Evolutionary conservation across 495 filamentous ascomycete species (phyloP), one percentile per base, ranked within the genome.

Genomic region (Penicillium coffeae): DNA sequence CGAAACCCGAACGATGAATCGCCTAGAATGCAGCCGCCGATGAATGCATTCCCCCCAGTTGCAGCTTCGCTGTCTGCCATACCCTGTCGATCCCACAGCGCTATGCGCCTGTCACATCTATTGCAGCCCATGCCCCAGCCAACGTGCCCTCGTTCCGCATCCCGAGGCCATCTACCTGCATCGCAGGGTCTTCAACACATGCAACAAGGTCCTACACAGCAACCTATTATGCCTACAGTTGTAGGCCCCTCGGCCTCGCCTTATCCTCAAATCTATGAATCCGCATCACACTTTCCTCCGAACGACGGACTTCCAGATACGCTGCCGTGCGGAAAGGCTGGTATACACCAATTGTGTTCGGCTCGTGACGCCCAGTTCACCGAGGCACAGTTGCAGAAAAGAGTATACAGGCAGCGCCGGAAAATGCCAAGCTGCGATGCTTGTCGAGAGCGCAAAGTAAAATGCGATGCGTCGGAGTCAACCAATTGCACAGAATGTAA

Each of bases 341-440:
- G 62, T 35, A 59, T 80, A 41, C 65, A 73, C 27, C 73, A 75
- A 19, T 64, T 74, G 13, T 73, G 73, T 25, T 55, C 66, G 32
- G 56, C 66, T 16, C 65, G 72, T 38, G 73, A 76, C 48, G 62
- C 56, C 3, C 64, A 66, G 19, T 69, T 73, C 42, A 48, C 49
- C 0, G 60, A 64, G 43, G 89, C 91, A 68, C 73, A 75, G 42
- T 46, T 68, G 37, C 72, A 95, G 71, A 97, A 97, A 65, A 77
- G 93, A 59, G 93, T 92, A 6, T 98, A 97, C 68, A 81, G 93
- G 27, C 93, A 98, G 64, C 74, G 93, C 54, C 79, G 93, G 52
- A 98, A 98, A 60, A 93, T 97, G 61, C 93, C 93, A 13, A 96
- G 92, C 63, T 98, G 93, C 68, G 93, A 98, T 71, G 93, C 93